These are phyloP conservation scores for Obelidium mucronatum DNA, from an alignment of 192 early-diverging fungal species.

Conservation along the genomic window DNA sequence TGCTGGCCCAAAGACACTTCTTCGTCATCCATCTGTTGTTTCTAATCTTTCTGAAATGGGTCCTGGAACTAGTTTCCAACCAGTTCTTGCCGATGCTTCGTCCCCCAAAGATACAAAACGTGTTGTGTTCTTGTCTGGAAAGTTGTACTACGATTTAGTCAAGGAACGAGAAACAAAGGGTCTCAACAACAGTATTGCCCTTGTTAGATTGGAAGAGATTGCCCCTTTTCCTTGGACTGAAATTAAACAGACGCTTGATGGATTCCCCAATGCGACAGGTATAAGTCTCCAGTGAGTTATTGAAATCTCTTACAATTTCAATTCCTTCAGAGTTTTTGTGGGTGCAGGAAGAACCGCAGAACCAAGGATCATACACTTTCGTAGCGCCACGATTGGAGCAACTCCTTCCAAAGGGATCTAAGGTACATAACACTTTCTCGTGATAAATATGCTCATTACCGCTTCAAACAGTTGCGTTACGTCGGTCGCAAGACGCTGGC, in stretches of 20 bases:
- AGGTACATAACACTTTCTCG: conserved; percentile 27
- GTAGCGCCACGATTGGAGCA: conserved; percentile 84
- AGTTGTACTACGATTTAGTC: conserved; percentile 91
- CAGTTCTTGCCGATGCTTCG: conserved; percentile 63
- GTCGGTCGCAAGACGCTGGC: conserved; percentile 75
- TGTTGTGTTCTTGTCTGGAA: conserved; percentile 90
- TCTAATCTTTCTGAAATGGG: conserved; percentile 84
- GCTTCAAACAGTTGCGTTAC: conserved; percentile 59
- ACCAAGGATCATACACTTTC: conserved; percentile 88
- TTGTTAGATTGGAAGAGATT: conserved; percentile 92
- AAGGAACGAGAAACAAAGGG: conserved; percentile 75
- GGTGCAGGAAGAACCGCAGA: conserved; percentile 91
- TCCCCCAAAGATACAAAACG: conserved; percentile 53
- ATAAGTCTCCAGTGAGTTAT: conserved; percentile 18
- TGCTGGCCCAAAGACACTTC: conserved; percentile 61
- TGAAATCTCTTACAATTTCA: conserved; percentile 11
- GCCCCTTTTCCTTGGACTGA: conserved; percentile 87
- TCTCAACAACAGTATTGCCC: conserved; percentile 68
- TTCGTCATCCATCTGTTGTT: conserved; percentile 62
- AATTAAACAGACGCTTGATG: conserved; percentile 65
- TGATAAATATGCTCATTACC: no score
- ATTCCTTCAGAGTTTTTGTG: conserved; percentile 46
- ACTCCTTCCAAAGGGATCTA: conserved; percentile 64
- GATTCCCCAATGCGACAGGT: conserved; percentile 69
- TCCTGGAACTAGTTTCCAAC: conserved; percentile 84